These are phyloP conservation scores for Penicillium macrosclerotiorum DNA, from an alignment of 495 filamentous ascomycete species.

Conservation along the genomic window DNA sequence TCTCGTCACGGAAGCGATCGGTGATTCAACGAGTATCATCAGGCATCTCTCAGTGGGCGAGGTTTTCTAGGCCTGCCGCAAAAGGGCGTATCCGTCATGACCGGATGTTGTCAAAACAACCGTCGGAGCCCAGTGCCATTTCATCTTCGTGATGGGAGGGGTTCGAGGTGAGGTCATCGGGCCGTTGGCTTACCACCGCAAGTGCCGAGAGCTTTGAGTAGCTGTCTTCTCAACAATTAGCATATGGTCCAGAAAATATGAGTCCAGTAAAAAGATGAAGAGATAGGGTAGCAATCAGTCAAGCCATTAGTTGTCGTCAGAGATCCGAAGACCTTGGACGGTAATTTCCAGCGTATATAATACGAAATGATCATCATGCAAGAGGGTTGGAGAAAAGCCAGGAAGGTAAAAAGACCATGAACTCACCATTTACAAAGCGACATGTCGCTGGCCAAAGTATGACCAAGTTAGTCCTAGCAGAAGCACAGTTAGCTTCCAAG, in stretches of 20 bases:
- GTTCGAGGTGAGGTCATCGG: slow-evolving; percentile 6
- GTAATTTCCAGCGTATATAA: slow-evolving; percentile 99
- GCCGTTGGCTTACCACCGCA: slow-evolving; percentile 31
- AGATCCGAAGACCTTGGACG: slow-evolving; percentile 78
- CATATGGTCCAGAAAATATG: slow-evolving; percentile 4
- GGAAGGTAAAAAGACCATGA: not conserved
- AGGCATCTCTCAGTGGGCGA: slow-evolving; percentile 83
- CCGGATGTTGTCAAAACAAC: slow-evolving; percentile 47
- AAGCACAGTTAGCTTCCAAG: slow-evolving; percentile 29
- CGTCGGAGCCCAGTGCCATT: slow-evolving; percentile 99
- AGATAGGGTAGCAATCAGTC: slow-evolving; percentile 58
- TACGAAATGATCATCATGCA: slow-evolving; percentile 70
- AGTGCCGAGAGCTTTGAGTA: slow-evolving; percentile 1
- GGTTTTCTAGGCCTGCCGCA: slow-evolving; percentile 99
- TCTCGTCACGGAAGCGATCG: slow-evolving; percentile 21
- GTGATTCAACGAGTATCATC: slow-evolving; percentile 20
- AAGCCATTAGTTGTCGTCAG: slow-evolving; percentile 89
- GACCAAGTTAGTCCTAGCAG: slow-evolving; percentile 20
- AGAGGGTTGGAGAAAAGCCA: slow-evolving; percentile 1
- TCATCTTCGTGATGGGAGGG: slow-evolving; percentile 69
- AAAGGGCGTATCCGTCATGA: slow-evolving; percentile 86
- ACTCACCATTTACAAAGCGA: slow-evolving; percentile 27
- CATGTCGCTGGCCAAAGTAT: not conserved
- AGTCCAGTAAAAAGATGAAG: slow-evolving; percentile 9
- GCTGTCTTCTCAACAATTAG: slow-evolving; percentile 31